Conservation (phyloP, 1,139 yeast species). For the Candida glucosophila region DNA sequence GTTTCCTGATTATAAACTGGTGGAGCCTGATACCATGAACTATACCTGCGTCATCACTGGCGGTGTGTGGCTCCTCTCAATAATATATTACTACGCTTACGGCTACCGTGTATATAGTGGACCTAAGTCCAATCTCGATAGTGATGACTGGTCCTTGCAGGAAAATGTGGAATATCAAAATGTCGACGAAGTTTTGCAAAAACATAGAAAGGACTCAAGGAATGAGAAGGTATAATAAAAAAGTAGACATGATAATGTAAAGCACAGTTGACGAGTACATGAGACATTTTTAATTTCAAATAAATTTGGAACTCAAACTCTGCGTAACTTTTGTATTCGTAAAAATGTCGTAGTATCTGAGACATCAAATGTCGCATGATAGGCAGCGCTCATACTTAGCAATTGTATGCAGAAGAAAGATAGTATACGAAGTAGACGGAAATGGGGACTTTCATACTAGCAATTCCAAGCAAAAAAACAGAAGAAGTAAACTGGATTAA, state of each 20-base stretch:
- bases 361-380: no score
- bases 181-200: no score
- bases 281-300: no score
- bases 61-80: conserved; percentile 29
- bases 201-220: no score
- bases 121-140: conserved; percentile 25
- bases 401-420: neutral
- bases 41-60: conserved; percentile 51
- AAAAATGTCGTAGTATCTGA: neutral
- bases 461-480: conserved; percentile 44
- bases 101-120: conserved; percentile 17
- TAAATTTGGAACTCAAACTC: neutral
- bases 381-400: no score
- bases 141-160: no score
- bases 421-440: neutral
- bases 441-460: conserved; percentile 31
- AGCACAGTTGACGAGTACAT: no score
- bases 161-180: no score
- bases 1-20: conserved; percentile 33
- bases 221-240: no score
- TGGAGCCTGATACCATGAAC: conserved; percentile 41
- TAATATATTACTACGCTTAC: conserved; percentile 34
- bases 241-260: no score
- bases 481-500: conserved; percentile 58
- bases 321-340: neutral